phyloP scores from a whole-genome alignment of 140 eudicot species.

The Senecio squalidus region DNA sequence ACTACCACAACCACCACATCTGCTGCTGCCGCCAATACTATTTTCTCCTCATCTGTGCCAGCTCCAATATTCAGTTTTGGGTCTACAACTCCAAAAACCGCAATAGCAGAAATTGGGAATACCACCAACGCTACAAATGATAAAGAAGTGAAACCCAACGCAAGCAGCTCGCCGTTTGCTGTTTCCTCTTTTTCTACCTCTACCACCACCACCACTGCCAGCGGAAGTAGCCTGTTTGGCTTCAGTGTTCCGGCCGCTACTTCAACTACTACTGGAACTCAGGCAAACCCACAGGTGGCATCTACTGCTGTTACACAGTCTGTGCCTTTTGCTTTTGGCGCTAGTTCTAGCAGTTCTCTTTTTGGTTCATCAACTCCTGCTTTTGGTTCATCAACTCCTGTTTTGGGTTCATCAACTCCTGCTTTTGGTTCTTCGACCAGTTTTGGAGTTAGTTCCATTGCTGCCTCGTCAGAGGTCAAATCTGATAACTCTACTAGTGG shows the following conservation, averaged over 20 bases:
- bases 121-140: slow-evolving; percentile 6
- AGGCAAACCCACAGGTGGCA: slow-evolving; percentile 19
- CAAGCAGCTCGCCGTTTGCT: slow-evolving; percentile 26
- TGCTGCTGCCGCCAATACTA: slow-evolving; percentile 7
- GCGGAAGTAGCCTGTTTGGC: slow-evolving; percentile 17
- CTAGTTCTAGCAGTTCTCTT: slow-evolving; percentile 7
- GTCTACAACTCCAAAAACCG: slow-evolving; percentile 22
- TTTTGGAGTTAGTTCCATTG: slow-evolving; percentile 32
- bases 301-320: slow-evolving; percentile 26
- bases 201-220: slow-evolving; percentile 23
- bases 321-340: slow-evolving; percentile 36
- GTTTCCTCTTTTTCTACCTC: slow-evolving; percentile 29
- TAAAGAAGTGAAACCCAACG: slow-evolving; percentile 19
- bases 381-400: slow-evolving; percentile 6
- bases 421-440: slow-evolving; percentile 30
- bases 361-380: slow-evolving; percentile 30
- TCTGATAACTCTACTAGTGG: slow-evolving; percentile 25
- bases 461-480: slow-evolving; percentile 34
- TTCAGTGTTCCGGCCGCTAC: slow-evolving; percentile 25
- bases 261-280: slow-evolving; percentile 28
- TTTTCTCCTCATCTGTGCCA: slow-evolving; percentile 28
- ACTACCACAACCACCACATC: slow-evolving; percentile 6
- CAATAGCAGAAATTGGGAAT: slow-evolving; percentile 22
- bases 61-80: slow-evolving; percentile 38
- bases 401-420: slow-evolving; percentile 33